These are phyloP conservation scores for Salvia miltiorrhiza DNA, from an alignment of 257 asterid genomes.

Conservation along the genomic window DNA sequence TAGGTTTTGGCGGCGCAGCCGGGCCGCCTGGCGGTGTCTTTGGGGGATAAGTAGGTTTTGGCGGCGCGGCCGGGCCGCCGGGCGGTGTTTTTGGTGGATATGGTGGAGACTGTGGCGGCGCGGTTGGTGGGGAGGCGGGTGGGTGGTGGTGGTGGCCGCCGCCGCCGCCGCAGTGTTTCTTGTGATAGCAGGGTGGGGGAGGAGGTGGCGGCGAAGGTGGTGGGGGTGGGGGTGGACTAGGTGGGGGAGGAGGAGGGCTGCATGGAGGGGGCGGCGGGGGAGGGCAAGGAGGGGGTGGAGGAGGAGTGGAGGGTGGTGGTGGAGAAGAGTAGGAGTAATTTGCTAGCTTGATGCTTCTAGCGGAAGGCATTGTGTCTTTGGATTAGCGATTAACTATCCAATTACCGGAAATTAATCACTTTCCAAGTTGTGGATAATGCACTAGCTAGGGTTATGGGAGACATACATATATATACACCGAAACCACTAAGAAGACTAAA, in stretches of 20 bases:
- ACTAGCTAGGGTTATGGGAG: constrained; percentile 13
- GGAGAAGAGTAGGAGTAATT: constrained; percentile 35
- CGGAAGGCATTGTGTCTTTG: constrained; percentile 26
- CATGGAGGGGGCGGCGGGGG: constrained; percentile 21
- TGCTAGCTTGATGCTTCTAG: constrained; percentile 22
- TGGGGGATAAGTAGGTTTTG: constrained; percentile 25
- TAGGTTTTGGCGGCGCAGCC: constrained; percentile 18
- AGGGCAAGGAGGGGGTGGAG: constrained; percentile 26
- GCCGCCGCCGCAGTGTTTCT: constrained; percentile 29
- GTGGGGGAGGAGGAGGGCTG: constrained; percentile 17
- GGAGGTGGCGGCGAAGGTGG: constrained; percentile 16
- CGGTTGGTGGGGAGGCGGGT: constrained; percentile 31
- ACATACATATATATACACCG: constrained; percentile 23
- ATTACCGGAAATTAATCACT: constrained; percentile 17
- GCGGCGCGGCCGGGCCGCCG: constrained; percentile 15
- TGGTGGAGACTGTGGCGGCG: not conserved
- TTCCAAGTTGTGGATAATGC: constrained; percentile 3
- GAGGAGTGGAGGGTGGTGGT: constrained; percentile 24
- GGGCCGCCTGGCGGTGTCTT: constrained; percentile 17
- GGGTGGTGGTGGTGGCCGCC: constrained; percentile 26
- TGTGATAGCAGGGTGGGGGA: constrained; percentile 22
- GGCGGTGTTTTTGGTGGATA: no score
- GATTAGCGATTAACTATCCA: constrained; percentile 6
- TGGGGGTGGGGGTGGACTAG: constrained; percentile 19
- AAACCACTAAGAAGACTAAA: constrained; percentile 12